phyloP scores from a whole-genome alignment of 139 green algal species.

The Choricystis sp. region DNA sequence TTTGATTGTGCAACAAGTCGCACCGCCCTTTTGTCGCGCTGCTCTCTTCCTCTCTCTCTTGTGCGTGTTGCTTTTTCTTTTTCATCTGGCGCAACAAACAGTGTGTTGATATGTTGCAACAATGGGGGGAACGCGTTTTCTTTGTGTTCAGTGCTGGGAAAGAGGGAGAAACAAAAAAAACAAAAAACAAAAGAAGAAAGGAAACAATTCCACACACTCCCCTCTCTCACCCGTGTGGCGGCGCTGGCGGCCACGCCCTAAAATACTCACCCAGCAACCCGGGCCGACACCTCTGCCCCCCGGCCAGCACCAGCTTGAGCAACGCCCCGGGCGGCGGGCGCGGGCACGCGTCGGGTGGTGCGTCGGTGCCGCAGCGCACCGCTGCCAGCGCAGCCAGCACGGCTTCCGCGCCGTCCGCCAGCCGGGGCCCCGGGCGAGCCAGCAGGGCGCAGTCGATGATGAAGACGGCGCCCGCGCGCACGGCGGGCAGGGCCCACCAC shows the following conservation, averaged over 20 bases:
- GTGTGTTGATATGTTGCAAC: too few relatives aligned
- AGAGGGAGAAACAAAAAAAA: background rate
- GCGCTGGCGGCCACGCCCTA: background rate
- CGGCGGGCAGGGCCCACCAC: conserved; percentile 78
- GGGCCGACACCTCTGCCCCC: conserved; percentile 58
- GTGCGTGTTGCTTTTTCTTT: background rate
- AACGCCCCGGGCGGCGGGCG: conserved; percentile 14
- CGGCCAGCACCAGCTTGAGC: conserved; percentile 52
- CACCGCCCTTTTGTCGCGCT: too few relatives aligned
- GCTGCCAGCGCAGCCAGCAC: conserved; percentile 57
- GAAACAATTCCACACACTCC: background rate
- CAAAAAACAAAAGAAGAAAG: background rate
- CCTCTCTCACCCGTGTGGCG: background rate
- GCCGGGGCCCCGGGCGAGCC: conserved; percentile 41
- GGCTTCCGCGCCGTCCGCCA: conserved; percentile 74
- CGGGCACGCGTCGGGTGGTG: too few relatives aligned
- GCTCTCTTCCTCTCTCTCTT: too few relatives aligned
- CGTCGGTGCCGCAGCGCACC: conserved; percentile 18
- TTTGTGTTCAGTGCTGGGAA: background rate
- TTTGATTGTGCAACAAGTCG: too few relatives aligned
- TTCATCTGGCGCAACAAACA: too few relatives aligned
- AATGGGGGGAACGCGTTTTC: too few relatives aligned
- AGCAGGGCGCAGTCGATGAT: conserved; percentile 43
- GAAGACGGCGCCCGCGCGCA: conserved; percentile 53
- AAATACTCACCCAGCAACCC: conserved; percentile 60